Percentiles rank a stretch among this genome's conserved stretches.
phyloP scores from a whole-genome alignment of 768 basidiomycete species.

The Lanmaoa rubissima region DNA sequence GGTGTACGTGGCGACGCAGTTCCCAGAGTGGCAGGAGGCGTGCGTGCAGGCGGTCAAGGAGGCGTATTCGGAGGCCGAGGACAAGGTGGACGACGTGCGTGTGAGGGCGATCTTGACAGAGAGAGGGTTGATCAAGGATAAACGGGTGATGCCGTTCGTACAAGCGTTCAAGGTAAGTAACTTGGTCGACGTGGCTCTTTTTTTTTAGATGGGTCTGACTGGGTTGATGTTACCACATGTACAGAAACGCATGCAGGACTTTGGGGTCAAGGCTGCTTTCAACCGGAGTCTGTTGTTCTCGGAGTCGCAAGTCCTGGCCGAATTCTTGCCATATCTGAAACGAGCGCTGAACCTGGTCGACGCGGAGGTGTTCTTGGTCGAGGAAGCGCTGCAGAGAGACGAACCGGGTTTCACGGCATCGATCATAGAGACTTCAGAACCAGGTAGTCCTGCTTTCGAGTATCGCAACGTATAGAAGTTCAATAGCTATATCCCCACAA shows the following conservation, averaged over 20 bases:
- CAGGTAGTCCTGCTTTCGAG: slow-evolving; percentile 82
- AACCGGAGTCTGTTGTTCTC: slow-evolving; percentile 81
- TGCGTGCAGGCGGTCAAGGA: slow-evolving; percentile 77
- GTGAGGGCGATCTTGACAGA: slow-evolving; percentile 65
- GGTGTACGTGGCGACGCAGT: slow-evolving; percentile 86
- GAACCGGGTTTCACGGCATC: slow-evolving; percentile 58
- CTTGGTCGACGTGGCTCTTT: slow-evolving; percentile 7
- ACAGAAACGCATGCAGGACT: slow-evolving; percentile 80
- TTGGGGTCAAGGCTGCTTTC: slow-evolving; percentile 76
- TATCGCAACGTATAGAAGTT: slow-evolving; percentile 67
- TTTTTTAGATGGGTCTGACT: not conserved
- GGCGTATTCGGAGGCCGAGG: slow-evolving; percentile 53
- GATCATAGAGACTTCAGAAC: slow-evolving; percentile 85
- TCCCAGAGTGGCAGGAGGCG: slow-evolving; percentile 92
- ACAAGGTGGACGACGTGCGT: slow-evolving; percentile 79
- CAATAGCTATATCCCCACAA: too few relatives aligned
- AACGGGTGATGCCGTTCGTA: slow-evolving; percentile 93
- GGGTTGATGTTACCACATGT: not conserved
- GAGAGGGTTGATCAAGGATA: slow-evolving; percentile 89
- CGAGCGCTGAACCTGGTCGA: slow-evolving; percentile 68
- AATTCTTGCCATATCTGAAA: slow-evolving; percentile 79
- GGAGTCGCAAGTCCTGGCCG: slow-evolving; percentile 67
- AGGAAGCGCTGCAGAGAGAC: slow-evolving; percentile 58
- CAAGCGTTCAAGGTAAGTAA: slow-evolving; percentile 89
- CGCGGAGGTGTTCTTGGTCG: slow-evolving; percentile 67